Evolutionary conservation across 257 asterid genomes (phyloP).

Genomic region (Nicotiana undulata): DNA sequence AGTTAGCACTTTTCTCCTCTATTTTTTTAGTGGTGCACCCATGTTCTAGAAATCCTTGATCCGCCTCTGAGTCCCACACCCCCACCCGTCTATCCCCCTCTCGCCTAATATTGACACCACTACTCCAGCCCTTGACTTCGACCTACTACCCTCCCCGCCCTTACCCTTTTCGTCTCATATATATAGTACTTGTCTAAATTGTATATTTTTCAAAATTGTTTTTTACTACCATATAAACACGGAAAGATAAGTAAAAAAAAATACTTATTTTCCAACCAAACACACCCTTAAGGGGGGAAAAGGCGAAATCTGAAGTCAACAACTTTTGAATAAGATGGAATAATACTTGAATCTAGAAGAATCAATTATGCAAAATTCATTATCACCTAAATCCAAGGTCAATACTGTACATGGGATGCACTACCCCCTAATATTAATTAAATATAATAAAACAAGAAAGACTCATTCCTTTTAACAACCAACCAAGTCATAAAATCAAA

Average conservation of each 20-base stretch:
- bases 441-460: not conserved
- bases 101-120: too few species aligned
- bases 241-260: not conserved
- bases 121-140: too few species aligned
- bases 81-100: too few species aligned
- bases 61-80: too few species aligned
- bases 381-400: slow-evolving; percentile 1
- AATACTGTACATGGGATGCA: slow-evolving; percentile 5
- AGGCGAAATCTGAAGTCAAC: not conserved
- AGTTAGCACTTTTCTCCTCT: too few species aligned
- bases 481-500: not conserved
- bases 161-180: too few species aligned
- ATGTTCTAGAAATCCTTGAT: too few species aligned
- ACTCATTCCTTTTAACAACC: not conserved
- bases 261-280: not conserved
- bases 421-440: not conserved
- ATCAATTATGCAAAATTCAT: not conserved
- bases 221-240: too few species aligned
- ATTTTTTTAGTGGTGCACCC: too few species aligned
- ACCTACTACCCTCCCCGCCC: too few species aligned
- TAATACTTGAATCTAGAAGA: not conserved
- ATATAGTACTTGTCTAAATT: too few species aligned
- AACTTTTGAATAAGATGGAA: not conserved
- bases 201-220: too few species aligned
- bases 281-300: not conserved